Evolutionary conservation across 768 basidiomycete genomes (phyloP).

Genomic region (Xerocomus spinulosus): DNA sequence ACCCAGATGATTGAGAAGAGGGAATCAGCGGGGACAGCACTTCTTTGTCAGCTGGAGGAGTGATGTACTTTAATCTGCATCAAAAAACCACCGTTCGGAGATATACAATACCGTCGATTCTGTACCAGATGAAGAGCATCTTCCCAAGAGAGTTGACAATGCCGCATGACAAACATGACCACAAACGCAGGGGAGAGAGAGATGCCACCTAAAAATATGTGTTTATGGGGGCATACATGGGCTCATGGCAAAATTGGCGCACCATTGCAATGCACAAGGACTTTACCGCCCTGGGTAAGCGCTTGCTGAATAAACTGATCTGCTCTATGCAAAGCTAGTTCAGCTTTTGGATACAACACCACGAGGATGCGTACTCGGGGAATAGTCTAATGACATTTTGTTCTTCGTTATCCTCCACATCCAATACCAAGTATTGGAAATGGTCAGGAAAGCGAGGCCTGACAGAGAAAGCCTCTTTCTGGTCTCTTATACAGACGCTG

Average conservation of each 20-base stretch:
- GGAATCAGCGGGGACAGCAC: neutral
- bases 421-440: conserved; percentile 74
- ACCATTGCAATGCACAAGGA: conserved; percentile 91
- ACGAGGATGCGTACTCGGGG: conserved; percentile 54
- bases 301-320: conserved; percentile 72
- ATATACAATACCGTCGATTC: conserved; percentile 89
- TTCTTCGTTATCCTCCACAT: conserved; percentile 90
- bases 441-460: conserved; percentile 76
- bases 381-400: conserved; percentile 92
- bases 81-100: conserved; percentile 87
- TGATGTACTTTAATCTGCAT: conserved; percentile 79
- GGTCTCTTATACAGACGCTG: conserved; percentile 86
- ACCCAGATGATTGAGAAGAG: neutral
- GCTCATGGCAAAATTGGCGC: conserved; percentile 14
- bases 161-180: conserved; percentile 91
- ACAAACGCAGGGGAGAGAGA: conserved; percentile 85
- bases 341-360: neutral
- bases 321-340: conserved; percentile 43
- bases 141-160: conserved; percentile 77
- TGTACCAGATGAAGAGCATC: conserved; percentile 86
- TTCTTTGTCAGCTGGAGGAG: neutral
- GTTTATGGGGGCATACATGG: neutral
- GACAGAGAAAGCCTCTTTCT: conserved; percentile 87
- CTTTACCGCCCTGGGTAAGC: conserved; percentile 54
- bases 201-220: conserved; percentile 61